Evolutionary conservation across 371 early-diverging fungal genomes (phyloP).

Genomic region (Mucor piriformis): DNA sequence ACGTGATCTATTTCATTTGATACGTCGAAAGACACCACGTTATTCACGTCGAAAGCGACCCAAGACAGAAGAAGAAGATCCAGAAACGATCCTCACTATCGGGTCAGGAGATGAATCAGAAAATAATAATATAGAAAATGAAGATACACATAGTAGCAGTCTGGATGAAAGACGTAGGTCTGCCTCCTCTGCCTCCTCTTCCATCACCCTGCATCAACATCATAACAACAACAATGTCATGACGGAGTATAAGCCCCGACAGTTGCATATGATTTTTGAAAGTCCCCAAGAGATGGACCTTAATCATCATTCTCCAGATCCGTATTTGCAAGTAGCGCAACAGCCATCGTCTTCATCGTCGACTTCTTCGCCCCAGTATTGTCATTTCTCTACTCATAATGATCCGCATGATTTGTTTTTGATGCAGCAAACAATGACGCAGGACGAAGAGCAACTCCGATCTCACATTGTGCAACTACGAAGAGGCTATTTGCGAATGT

Average conservation of each 20-base stretch:
- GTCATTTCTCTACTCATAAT: neutral
- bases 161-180: constrained; percentile 21
- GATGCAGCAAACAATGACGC: neutral
- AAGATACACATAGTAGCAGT: constrained; percentile 2
- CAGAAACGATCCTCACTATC: constrained; percentile 19
- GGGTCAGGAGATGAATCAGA: constrained; percentile 18
- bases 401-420: neutral
- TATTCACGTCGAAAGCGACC: constrained; percentile 27
- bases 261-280: constrained; percentile 16
- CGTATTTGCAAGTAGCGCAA: neutral
- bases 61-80: constrained; percentile 19
- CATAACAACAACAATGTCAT: neutral
- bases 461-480: constrained; percentile 11
- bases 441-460: constrained; percentile 16
- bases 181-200: constrained; percentile 21
- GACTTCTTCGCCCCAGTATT: neutral
- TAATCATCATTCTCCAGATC: neutral
- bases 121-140: neutral
- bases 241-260: constrained; percentile 3
- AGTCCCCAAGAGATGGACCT: constrained; percentile 4
- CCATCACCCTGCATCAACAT: constrained; percentile 11
- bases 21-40: constrained; percentile 46
- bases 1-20: constrained; percentile 46
- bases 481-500: constrained; percentile 14
- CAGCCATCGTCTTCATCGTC: neutral